phyloP scores from a whole-genome alignment of 768 basidiomycete species.

The Podaxis sp. region DNA sequence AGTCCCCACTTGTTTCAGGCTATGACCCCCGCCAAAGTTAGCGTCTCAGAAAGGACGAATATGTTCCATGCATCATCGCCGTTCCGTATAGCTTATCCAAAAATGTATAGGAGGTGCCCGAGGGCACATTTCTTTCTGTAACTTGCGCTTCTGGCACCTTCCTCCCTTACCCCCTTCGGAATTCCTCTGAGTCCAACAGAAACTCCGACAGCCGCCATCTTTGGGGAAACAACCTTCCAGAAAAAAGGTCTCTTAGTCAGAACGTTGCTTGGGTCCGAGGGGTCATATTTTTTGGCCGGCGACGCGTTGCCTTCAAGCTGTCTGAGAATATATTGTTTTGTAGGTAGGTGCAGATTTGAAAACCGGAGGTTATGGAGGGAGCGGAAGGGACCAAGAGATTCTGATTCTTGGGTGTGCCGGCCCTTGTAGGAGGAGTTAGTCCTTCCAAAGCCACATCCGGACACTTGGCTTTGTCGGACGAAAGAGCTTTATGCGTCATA shows the following conservation, averaged over 20 bases:
- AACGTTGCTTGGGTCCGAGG: neutral
- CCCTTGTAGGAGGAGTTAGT: neutral
- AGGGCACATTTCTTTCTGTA: neutral
- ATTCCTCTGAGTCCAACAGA: neutral
- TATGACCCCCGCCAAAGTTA: no score
- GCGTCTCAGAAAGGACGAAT: no score
- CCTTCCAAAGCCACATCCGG: neutral
- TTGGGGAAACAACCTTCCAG: neutral
- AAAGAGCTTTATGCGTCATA: neutral
- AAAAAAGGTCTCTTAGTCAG: neutral
- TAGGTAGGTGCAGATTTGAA: neutral
- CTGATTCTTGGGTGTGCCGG: neutral
- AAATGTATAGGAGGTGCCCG: no score
- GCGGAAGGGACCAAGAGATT: neutral
- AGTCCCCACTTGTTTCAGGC: no score
- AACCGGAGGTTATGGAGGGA: neutral
- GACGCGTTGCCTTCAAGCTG: neutral
- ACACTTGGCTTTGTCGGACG: neutral
- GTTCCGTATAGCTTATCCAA: no score
- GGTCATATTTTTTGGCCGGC: neutral
- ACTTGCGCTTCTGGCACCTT: neutral
- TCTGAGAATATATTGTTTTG: neutral
- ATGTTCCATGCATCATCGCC: no score
- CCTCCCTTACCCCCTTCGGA: neutral
- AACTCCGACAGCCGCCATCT: neutral